Evolutionary conservation across 176 grass and related monocot genomes (phyloP).

Genomic region (Musa itinerans): DNA sequence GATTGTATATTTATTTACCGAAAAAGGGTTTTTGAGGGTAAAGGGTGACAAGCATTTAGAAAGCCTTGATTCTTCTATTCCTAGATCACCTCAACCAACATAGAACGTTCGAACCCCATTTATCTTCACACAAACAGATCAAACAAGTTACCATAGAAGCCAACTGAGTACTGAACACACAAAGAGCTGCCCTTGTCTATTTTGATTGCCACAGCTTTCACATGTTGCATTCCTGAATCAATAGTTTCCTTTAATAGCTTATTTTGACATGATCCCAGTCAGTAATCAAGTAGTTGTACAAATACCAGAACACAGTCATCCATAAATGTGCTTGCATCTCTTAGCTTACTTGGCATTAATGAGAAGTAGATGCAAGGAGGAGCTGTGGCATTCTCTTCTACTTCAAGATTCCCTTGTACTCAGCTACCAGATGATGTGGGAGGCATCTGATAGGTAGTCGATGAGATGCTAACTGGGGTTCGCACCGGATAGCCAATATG

Average conservation of each 20-base stretch:
- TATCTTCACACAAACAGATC: neutral
- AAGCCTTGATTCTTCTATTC: no score
- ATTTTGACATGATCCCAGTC: neutral
- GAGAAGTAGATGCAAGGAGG: no score
- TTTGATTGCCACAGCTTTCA: no score
- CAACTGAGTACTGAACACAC: no score
- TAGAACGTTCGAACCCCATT: neutral
- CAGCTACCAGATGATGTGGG: conserved; percentile 33
- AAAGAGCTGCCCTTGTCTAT: no score
- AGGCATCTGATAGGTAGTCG: conserved; percentile 39
- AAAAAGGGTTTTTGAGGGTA: no score
- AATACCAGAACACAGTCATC: no score
- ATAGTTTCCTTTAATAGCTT: neutral
- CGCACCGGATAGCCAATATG: conserved; percentile 57
- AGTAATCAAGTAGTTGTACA: no score
- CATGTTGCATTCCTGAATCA: neutral
- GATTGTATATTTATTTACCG: no score
- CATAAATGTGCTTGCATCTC: neutral
- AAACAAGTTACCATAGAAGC: neutral
- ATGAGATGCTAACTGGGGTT: conserved; percentile 10
- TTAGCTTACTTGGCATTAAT: neutral
- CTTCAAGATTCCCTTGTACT: neutral
- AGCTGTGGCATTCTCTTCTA: neutral
- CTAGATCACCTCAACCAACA: no score
- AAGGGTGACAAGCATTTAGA: no score